Evolutionary conservation across 129 eudicot species (phyloP), one percentile per base, ranked within the genome.

Genomic region (Tagetes erecta): DNA sequence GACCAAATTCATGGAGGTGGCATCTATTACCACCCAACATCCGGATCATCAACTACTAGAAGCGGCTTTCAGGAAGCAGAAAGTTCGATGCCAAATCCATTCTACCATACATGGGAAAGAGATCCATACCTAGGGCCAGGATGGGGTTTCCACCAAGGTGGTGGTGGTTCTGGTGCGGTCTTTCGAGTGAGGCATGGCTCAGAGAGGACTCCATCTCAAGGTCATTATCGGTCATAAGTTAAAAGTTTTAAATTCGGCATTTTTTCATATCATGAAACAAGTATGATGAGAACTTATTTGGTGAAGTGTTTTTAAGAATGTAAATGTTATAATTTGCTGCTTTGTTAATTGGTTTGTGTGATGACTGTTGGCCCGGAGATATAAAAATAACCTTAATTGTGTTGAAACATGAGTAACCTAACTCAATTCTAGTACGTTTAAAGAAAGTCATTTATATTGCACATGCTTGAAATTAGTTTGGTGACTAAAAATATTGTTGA

Each of bases 121-220:
- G 98, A 92, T 1, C 75, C 62, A 33, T 86, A 84, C 56, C 74
- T 4, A 63, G 81, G 31, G 72, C 74, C 5, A 34, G 84, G 14
- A 70, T 83, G 51, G 90, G 98, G 96, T 77, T 79, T 84, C 58
- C 91, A 80, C 70, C 91, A 82, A 46, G 83, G 83, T 6, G 80
- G 68, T 34, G 95, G 87, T 55, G 69, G 42, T 10, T 76, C 72
- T 67, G 87, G 75, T 74, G 60, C 76, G 74, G 72, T 82, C 69
- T 91, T 82, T 41, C 88, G 94, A 12, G 90, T 78, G 83, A 84
- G 96, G 83, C 88, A 90, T 76, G 92, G 96, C 64, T 80, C 91
- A 27, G 95, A 88, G 76, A 88, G 97, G 86, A 77, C 68, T 85
- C 84, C 87, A 12, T 84, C 95, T 27, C 98, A 92, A 67, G 88